Evolutionary conservation across 2,329 filamentous ascomycete genomes (phyloP).

Genomic region (Magnaporthales sp.): DNA sequence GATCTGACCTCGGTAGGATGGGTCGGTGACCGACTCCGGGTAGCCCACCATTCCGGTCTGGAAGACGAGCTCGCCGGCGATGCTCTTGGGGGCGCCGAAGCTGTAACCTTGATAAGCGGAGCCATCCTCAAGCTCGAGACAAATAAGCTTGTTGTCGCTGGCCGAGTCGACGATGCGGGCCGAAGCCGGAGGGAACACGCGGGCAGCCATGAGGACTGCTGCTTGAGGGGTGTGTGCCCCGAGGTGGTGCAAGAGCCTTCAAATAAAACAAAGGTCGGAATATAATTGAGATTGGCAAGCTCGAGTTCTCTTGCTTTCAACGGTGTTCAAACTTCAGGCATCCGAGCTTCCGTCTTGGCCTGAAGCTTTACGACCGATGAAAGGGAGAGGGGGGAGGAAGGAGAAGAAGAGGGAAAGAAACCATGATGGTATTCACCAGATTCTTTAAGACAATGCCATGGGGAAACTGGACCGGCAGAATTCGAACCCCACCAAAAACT

Average conservation of each 20-base stretch:
- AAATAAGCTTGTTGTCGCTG: constrained; percentile 56
- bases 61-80: constrained; percentile 95
- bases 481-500: constrained; percentile 3
- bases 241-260: not conserved
- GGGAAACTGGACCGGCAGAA: not conserved
- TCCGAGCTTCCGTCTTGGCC: constrained; percentile 3
- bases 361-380: constrained; percentile 4
- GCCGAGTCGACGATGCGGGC: constrained; percentile 43
- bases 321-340: constrained; percentile 4
- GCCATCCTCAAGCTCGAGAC: constrained; percentile 89
- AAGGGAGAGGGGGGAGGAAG: constrained; percentile 1
- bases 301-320: constrained; percentile 3
- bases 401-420: not conserved
- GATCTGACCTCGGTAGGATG: constrained; percentile 88
- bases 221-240: constrained; percentile 1
- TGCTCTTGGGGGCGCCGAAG: constrained; percentile 91
- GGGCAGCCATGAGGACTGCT: constrained; percentile 23
- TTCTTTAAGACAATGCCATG: not conserved
- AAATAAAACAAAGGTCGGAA: not conserved
- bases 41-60: constrained; percentile 99
- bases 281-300: not conserved
- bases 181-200: constrained; percentile 47
- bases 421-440: not conserved
- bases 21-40: constrained; percentile 86
- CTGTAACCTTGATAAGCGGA: constrained; percentile 87